Base-by-base conservation (phyloP, 2,329 filamentous ascomycete species). In the Calonectria pseudoturangicola region DNA sequence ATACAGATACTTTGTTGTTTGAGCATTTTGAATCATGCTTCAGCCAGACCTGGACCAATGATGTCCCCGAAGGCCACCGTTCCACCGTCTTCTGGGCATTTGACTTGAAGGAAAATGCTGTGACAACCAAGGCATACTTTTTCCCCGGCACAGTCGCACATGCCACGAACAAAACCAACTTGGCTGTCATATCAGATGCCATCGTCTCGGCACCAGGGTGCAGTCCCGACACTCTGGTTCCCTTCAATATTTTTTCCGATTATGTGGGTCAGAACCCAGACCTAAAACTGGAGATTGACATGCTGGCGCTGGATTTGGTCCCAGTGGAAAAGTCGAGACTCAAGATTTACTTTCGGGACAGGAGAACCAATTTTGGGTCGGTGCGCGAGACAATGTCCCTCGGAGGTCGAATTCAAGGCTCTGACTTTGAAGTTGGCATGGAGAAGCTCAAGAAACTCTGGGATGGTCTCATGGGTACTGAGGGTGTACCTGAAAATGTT, bases 11-110 rank as follows among this genome's bases (percentile, higher is more conserved):
- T 18, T 4, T 21, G 3, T 25, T 60, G 6, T 60, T 41, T 28
- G 25, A 60, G 13, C 54, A 60, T 13, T 60, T 60, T 60, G 54
- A 60, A 27, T 25, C n/a, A 8, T 41, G 13, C 13, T 60, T 60
- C 30, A 60, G 36, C 54, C 33, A 12, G 13, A 41, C 33, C 1
- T 60, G 54, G 54, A 41, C n/a, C 13, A 60, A 16, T 5, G 36
- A 60, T 41, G 36, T n/a, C 2, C 54, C 54, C 13, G 54, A 60
- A 39, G 54, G 54, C 4, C 54, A 60, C 21, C 54, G 36, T 2
- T 60, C 54, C 2, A 60, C 54, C 5, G 54, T 60, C 13, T 60
- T 60, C 27, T 60, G 54, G 54, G 54, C 54, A 18, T 60, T 60
- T 27, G 54, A 60, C 8, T 21, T 60, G 13, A 60, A 60, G 27